Base-by-base conservation (phyloP, 1,284 basidiomycete genomes). In the Sparassis latifolia region DNA sequence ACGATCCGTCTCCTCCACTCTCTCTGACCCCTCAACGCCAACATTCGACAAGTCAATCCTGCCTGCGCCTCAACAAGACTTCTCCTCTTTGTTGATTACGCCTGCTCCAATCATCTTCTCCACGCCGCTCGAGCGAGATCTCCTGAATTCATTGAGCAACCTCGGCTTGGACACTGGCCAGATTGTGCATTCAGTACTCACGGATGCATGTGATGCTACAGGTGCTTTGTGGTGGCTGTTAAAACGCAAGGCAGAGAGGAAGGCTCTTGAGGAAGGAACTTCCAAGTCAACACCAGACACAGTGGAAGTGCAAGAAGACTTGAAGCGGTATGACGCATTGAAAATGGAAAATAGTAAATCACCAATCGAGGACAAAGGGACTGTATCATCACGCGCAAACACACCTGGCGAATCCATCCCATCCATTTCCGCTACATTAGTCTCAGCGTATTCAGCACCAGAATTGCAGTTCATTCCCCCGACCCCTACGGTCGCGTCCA, bases 151-250 rank as follows among this genome's bases (percentile, higher is more conserved):
- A 3, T 73, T 99, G 48, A 85, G 84, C 53, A 65, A 70, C 20
- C 71, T 97, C 5, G 96, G 97, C 0, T 83, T 98, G 55, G 96
- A 99, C 64, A 90, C 89, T 0, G 92, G 91, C 7, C 97, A 99
- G 68, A 89, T 98, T 51, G 86, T 89, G 27, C 95, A 99, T 66
- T 93, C 89, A 1, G 94, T 98, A 5, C 76, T 89, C 43, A 88
- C 80, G 30, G 83, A 97, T 67, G 96, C 97, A 0, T 99, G 96
- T 63, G 96, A 99, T 67, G 78, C 90, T 0, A 82, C 89, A 4
- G 89, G 93, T 7, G 92, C 95, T 1, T 72, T 92, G 9, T 99
- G 96, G 96, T 99, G 97, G 97, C 90, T 97, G 77, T 71, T 99
- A 46, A 84, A 89, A 62, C 80, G 85, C 58, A 89, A 85, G 61